phyloP scores from a whole-genome alignment of 2,329 filamentous ascomycete species.

The Rutstroemia sydowiana region DNA sequence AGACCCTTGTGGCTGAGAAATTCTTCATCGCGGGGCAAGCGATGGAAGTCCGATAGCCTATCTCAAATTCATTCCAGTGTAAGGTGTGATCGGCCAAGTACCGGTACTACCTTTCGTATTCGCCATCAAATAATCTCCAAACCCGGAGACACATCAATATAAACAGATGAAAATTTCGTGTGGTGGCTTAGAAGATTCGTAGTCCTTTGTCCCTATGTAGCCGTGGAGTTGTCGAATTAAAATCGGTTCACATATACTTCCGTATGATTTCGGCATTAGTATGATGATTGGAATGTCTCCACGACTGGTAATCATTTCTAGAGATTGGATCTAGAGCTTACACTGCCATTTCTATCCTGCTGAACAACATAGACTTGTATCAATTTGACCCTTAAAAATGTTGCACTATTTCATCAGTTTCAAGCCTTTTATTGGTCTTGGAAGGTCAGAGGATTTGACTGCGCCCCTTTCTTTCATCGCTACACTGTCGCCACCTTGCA shows the following conservation, averaged over 20 bases:
- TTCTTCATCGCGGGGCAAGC: no score
- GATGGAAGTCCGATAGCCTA: no score
- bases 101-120: background rate
- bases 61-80: no score
- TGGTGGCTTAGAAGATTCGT: background rate
- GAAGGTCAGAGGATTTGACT: background rate
- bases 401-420: no score
- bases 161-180: background rate
- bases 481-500: background rate
- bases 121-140: background rate
- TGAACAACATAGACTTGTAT: no score
- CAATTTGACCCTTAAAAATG: no score
- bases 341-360: background rate
- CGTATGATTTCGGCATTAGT: background rate
- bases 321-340: background rate
- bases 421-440: background rate
- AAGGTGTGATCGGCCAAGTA: no score
- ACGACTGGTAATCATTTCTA: background rate
- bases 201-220: background rate
- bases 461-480: background rate
- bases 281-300: background rate
- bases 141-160: background rate
- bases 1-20: no score
- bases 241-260: background rate
- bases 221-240: background rate